Base-by-base conservation (phyloP, 2,329 filamentous ascomycete genomes). In the Colletotrichum chrysophilum region DNA sequence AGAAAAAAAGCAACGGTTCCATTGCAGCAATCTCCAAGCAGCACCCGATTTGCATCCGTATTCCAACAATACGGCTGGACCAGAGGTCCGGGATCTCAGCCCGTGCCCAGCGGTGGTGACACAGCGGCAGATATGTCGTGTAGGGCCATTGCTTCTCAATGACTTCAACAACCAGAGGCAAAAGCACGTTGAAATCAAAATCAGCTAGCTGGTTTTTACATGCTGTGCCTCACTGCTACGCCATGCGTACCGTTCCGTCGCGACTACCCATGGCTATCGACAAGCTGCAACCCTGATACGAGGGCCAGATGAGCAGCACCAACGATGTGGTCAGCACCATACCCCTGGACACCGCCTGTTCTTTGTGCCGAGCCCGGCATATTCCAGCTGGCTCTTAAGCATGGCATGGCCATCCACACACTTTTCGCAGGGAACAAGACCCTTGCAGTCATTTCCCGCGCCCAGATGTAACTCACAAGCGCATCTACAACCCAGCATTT, bases 341-440 rank as follows among this genome's bases (percentile, higher is more conserved):
- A 18, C 58, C 60, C 62, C 36, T 67, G 52, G 68, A 55, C 55
- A 56, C 62, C 68, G 26, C 62, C 68, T 62, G 7, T 38, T 28
- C 24, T 34, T 62, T 13, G 30, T 62, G 72, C 72, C 68, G 68
- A 75, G 55, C 72, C 38, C 68, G 62, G 48, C 72, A 67, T 75
- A 16, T 58, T 26, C 48, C 62, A 67, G 16, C 55, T 30, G 24
- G 30, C 24, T 28, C 6, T 30, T n/a, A 14, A 66, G 9, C 30
- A 30, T 62, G 13, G 67, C 4, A 13, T n/a, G 52, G 60, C 34
- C 32, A 61, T 38, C 21, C 48, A 58, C 30, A 13, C 9, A 43
- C 21, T 30, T 30, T 7, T n/a, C 62, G 16, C 26, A 24, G 14
- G n/a, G 10, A 48, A 43, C 43, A 36, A 43, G 48, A 70, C 66